Percentiles rank a stretch among this genome's conserved stretches.
Evolutionary conservation across 1,284 basidiomycete genomes (phyloP).

Genomic region (Flammula alnicola): DNA sequence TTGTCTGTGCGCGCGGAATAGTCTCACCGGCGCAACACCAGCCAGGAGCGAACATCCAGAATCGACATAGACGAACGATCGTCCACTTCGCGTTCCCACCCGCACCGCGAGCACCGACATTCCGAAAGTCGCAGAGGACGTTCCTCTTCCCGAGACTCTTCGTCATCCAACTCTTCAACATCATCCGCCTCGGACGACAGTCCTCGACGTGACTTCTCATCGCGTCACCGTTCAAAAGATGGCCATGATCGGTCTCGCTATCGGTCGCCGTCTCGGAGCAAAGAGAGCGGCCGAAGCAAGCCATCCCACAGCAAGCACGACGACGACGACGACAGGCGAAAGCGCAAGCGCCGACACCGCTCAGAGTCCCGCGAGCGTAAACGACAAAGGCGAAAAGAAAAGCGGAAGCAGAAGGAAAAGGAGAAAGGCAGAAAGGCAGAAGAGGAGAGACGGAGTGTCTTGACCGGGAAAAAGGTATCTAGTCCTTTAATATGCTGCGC

Average conservation of each 20-base stretch:
- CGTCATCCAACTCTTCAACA: slow-evolving; percentile 1
- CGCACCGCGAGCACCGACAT: not conserved
- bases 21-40: too few species aligned
- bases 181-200: slow-evolving; percentile 2
- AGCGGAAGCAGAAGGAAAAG: slow-evolving; percentile 37
- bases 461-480: slow-evolving; percentile 59
- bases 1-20: not conserved
- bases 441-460: slow-evolving; percentile 49
- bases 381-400: slow-evolving; percentile 36
- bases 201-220: slow-evolving; percentile 6
- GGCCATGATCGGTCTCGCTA: slow-evolving; percentile 1
- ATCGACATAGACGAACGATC: not conserved
- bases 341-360: slow-evolving; percentile 25
- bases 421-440: slow-evolving; percentile 28
- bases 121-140: not conserved
- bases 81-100: not conserved
- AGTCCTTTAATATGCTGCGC: not conserved
- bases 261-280: slow-evolving; percentile 1
- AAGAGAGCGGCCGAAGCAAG: slow-evolving; percentile 1
- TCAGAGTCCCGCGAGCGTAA: slow-evolving; percentile 31
- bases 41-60: too few species aligned
- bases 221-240: slow-evolving; percentile 3
- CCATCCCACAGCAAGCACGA: not conserved
- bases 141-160: not conserved
- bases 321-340: slow-evolving; percentile 2